A percentile compares a stretch with the other conserved stretches of the same genome.
Evolutionary conservation across 192 early-diverging fungal species (phyloP).

Genomic region (Diversispora eburnea): DNA sequence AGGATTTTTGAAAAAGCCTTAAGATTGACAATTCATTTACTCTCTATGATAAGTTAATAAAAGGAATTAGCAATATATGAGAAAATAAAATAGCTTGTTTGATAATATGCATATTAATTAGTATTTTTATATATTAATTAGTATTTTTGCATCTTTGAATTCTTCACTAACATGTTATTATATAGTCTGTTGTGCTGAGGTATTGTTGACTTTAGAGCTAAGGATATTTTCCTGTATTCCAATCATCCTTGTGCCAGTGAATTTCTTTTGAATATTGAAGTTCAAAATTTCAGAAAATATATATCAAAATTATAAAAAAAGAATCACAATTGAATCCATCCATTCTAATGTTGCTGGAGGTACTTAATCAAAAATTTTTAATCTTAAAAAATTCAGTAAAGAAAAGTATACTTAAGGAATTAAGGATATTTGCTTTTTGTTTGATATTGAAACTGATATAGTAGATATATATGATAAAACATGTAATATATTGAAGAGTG

Average conservation of each 20-base stretch:
- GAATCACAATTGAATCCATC: slow-evolving; percentile 13
- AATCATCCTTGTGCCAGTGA: slow-evolving; percentile 13
- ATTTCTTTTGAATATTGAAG: slow-evolving; percentile 7
- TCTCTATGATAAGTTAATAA: no score
- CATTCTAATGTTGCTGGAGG: not conserved
- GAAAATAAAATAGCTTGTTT: no score
- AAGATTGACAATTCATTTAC: no score
- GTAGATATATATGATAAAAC: slow-evolving; percentile 20
- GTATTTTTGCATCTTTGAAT: no score
- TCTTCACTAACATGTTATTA: no score
- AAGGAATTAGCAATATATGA: no score
- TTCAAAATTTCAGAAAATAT: not conserved
- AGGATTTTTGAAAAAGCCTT: no score
- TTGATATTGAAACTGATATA: not conserved
- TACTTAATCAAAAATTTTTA: not conserved
- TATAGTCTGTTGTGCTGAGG: no score
- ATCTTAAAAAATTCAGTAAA: slow-evolving; percentile 11
- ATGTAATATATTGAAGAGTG: slow-evolving; percentile 21
- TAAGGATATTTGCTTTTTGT: slow-evolving; percentile 1
- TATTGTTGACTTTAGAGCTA: no score
- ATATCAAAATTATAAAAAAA: slow-evolving; percentile 11
- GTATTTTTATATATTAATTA: no score
- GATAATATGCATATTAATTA: no score
- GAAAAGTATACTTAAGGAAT: slow-evolving; percentile 2
- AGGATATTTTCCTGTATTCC: not conserved